Evolutionary conservation across 352 stramenopile genomes (phyloP).

Genomic region (Phytophthora palmivora): DNA sequence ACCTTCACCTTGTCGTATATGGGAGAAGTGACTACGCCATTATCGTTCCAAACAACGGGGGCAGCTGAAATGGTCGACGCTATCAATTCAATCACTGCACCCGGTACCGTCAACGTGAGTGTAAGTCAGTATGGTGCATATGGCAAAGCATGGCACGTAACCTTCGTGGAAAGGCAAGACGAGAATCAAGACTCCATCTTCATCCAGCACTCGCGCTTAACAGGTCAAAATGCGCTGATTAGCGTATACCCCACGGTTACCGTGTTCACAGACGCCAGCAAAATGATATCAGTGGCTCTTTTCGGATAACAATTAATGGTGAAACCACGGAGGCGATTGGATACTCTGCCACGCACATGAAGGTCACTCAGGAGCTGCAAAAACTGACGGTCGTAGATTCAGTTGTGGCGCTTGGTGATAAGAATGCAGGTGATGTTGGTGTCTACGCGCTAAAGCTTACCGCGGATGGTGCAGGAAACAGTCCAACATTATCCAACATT

Average conservation of each 20-base stretch:
- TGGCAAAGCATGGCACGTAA: constrained; percentile 92
- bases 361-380: constrained; percentile 74
- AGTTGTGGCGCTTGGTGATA: constrained; percentile 61
- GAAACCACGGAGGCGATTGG: constrained; percentile 62
- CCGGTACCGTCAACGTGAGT: constrained; percentile 88
- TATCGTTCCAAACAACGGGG: constrained; percentile 83
- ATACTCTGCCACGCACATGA: constrained; percentile 69
- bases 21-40: constrained; percentile 67
- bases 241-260: constrained; percentile 76
- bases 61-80: constrained; percentile 83
- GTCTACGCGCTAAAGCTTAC: constrained; percentile 68
- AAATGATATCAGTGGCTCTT: constrained; percentile 71
- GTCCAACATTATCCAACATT: constrained; percentile 48
- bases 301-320: constrained; percentile 62
- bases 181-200: constrained; percentile 75
- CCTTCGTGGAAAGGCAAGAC: constrained; percentile 75
- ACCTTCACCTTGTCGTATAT: constrained; percentile 93
- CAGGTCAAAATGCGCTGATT: constrained; percentile 70
- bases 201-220: constrained; percentile 78
- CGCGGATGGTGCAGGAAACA: constrained; percentile 39
- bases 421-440: constrained; percentile 51
- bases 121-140: constrained; percentile 64
- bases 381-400: constrained; percentile 69
- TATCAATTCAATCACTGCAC: constrained; percentile 87
- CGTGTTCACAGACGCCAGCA: constrained; percentile 60